A percentile compares a stretch with the other conserved stretches of the same genome.
Evolutionary conservation across 164 flowering plant species (phyloP).

Genomic region (Dillenia turbinata): DNA sequence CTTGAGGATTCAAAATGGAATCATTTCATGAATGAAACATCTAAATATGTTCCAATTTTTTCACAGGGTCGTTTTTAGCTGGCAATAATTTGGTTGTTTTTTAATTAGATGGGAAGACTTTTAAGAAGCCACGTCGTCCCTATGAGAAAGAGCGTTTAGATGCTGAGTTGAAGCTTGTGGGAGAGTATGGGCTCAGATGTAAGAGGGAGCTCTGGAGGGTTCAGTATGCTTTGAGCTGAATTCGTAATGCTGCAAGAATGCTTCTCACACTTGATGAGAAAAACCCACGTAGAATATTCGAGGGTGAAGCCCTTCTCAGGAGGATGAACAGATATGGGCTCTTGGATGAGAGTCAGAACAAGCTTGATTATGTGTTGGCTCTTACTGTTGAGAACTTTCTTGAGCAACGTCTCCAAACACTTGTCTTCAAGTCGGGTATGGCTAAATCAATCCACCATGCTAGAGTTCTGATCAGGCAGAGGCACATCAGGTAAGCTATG

Average conservation of each 20-base stretch:
- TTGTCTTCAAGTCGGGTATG: constrained; percentile 62
- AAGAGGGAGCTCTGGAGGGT: constrained; percentile 68
- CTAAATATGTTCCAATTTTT: too few species aligned
- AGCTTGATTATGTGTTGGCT: constrained; percentile 67
- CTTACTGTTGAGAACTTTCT: constrained; percentile 66
- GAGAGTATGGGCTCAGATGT: constrained; percentile 56
- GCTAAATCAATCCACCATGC: constrained; percentile 71
- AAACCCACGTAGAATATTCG: constrained; percentile 48
- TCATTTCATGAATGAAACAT: too few species aligned
- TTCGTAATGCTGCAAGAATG: constrained; percentile 46
- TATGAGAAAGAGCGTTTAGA: constrained; percentile 70
- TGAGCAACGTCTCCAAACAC: constrained; percentile 60
- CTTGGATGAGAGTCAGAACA: constrained; percentile 62
- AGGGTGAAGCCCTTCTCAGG: constrained; percentile 60
- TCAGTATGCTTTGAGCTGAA: constrained; percentile 56
- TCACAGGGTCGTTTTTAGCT: not conserved
- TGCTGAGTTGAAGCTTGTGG: constrained; percentile 63
- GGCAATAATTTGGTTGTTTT: not conserved
- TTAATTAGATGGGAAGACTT: constrained; percentile 50
- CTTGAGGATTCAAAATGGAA: too few species aligned
- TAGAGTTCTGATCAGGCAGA: constrained; percentile 62
- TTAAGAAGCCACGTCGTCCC: constrained; percentile 64
- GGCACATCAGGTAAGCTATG: constrained; percentile 49
- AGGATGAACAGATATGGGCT: constrained; percentile 62
- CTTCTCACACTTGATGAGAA: constrained; percentile 52